Evolutionary conservation across 495 filamentous ascomycete genomes (phyloP).

Genomic region (Xylaria telfairii): DNA sequence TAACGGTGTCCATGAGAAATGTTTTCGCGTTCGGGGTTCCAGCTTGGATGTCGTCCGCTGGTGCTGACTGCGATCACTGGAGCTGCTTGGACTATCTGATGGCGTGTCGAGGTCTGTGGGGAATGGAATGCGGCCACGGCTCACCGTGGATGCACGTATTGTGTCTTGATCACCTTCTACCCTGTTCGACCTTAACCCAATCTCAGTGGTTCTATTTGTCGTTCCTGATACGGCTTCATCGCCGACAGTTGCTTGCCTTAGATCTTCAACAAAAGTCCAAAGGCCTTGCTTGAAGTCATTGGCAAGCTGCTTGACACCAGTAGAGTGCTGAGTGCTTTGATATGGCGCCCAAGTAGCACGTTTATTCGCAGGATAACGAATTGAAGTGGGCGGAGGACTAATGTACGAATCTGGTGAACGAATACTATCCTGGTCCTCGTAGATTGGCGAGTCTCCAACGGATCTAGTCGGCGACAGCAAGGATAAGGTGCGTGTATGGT

Average conservation of each 20-base stretch:
- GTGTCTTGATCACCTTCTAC: constrained; percentile 44
- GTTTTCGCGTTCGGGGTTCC: constrained; percentile 44
- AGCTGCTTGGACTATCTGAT: constrained; percentile 33
- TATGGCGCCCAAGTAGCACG: constrained; percentile 56
- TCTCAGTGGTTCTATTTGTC: constrained; percentile 38
- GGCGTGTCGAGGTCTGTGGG: constrained; percentile 28
- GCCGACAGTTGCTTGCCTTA: constrained; percentile 92
- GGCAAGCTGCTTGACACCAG: constrained; percentile 78
- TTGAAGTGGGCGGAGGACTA: constrained; percentile 30
- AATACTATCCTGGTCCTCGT: constrained; percentile 38
- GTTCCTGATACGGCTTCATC: constrained; percentile 76
- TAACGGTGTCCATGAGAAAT: constrained; percentile 55
- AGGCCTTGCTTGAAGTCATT: constrained; percentile 87
- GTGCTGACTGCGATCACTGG: constrained; percentile 36
- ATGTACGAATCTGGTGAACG: constrained; percentile 36
- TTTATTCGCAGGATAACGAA: constrained; percentile 44
- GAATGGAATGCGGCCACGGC: constrained; percentile 38
- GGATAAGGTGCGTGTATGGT: constrained; percentile 80
- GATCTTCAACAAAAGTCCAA: constrained; percentile 97
- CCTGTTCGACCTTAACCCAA: constrained; percentile 38
- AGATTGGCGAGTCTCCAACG: constrained; percentile 31
- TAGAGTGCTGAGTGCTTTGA: constrained; percentile 37
- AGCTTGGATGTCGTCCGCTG: constrained; percentile 31
- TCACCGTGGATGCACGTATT: constrained; percentile 41
- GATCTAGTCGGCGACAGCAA: constrained; percentile 72